Evolutionary conservation across 192 early-diverging fungal species (phyloP).

Genomic region (Hyaloraphidium curvatum): DNA sequence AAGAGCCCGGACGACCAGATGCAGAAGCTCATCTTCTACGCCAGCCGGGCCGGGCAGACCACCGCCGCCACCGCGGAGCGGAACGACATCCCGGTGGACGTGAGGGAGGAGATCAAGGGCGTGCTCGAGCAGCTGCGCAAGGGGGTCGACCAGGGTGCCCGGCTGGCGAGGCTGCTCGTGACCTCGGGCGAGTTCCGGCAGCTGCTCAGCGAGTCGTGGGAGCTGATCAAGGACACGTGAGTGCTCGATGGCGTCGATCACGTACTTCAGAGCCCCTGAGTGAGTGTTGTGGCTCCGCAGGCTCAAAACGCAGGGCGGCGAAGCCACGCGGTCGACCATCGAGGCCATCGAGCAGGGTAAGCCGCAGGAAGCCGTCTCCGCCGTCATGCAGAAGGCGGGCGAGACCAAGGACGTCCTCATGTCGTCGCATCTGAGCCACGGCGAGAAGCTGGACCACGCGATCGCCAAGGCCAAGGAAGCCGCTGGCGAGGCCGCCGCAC

Average conservation of each 20-base stretch:
- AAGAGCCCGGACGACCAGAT: slow-evolving; percentile 24
- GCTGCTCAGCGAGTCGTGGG: slow-evolving; percentile 18
- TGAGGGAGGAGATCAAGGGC: background rate
- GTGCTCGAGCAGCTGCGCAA: too few relatives aligned
- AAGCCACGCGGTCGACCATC: slow-evolving; percentile 8
- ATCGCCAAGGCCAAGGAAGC: too few relatives aligned
- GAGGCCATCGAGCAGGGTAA: background rate
- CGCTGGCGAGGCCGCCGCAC: too few relatives aligned
- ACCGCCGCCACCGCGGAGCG: background rate
- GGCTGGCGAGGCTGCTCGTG: slow-evolving; percentile 19
- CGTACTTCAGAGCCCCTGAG: background rate
- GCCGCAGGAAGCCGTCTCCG: slow-evolving; percentile 10
- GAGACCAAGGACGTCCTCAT: background rate
- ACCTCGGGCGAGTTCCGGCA: slow-evolving; percentile 25
- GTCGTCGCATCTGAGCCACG: too few relatives aligned
- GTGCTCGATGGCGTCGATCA: background rate
- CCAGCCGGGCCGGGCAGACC: background rate
- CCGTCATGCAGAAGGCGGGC: slow-evolving; percentile 6
- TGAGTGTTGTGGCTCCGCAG: background rate
- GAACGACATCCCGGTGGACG: background rate
- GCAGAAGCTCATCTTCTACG: slow-evolving; percentile 12
- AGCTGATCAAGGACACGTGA: slow-evolving; percentile 14
- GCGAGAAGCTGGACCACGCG: too few relatives aligned
- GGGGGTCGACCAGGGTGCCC: slow-evolving; percentile 10
- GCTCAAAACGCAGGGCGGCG: slow-evolving; percentile 10